Base-by-base conservation (phyloP, 2,329 filamentous ascomycete genomes). In the Chalara sp. region DNA sequence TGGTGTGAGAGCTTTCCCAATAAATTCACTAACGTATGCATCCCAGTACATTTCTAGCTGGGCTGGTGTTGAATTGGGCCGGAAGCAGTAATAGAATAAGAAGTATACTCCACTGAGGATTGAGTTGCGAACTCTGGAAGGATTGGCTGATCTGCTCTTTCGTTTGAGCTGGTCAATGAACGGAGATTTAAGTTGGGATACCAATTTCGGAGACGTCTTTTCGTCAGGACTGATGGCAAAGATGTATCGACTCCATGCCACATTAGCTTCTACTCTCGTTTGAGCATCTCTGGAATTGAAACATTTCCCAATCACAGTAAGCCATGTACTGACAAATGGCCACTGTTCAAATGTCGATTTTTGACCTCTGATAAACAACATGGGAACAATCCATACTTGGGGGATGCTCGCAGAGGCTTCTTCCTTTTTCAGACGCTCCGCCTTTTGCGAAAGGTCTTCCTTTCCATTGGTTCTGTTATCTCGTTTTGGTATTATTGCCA, bases 181-280 rank as follows among this genome's bases (percentile, higher is more conserved):
- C 0, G 89, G 88, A 52, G 85, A 81, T 51, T 78, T 79, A 2
- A 95, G 72, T 60, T 85, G 79, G 44, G 78, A 81, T 31, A 79
- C 71, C 60, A 87, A 74, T 1, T 74, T 74, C 5, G 70, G 70
- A 5, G 72, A 66, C 0, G 78, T 81, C 2, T 73, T 70, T 21
- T 81, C 76, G 56, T 85, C 82, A 0, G 84, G 77, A 49, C 84
- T 78, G 12, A 89, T 76, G 6, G 84, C 79, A 63, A 86, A 95
- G 21, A 93, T 79, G 43, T 96, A 81, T 48, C 87, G 84, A 59
- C 87, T 89, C 88, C 92, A 96, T 1, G 90, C 90, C 50, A 84
- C 72, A 61, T 92, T 89, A 28, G 91, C 88, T 61, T 95, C 84
- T 11, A 81, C 74, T 60, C 85, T 89, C 43, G 84, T 86, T 43